Evolutionary conservation across 2,329 filamentous ascomycete species (phyloP).

Genomic region (Cladosporium sp.): DNA sequence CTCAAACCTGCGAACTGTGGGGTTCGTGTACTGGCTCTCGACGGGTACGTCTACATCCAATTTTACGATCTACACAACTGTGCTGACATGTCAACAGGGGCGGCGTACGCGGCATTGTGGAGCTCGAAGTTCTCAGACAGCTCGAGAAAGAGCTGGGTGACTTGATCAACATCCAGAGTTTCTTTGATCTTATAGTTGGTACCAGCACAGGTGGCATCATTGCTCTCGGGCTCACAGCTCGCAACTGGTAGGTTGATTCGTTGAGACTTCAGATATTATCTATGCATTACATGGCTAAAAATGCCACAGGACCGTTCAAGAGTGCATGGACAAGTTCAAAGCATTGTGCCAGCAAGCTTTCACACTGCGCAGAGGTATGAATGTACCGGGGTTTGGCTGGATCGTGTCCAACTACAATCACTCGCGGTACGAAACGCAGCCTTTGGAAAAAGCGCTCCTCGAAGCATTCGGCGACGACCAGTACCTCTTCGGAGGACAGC

Average conservation of each 20-base stretch:
- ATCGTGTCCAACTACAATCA: slow-evolving; percentile 10
- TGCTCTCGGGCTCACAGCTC: slow-evolving; percentile 26
- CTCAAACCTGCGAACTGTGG: slow-evolving; percentile 36
- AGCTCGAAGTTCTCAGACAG: slow-evolving; percentile 35
- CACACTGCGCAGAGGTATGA: slow-evolving; percentile 7
- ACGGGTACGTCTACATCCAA: slow-evolving; percentile 31
- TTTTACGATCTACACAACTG: background rate
- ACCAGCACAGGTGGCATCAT: slow-evolving; percentile 31
- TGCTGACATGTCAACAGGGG: slow-evolving; percentile 29
- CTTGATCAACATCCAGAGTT: slow-evolving; percentile 35
- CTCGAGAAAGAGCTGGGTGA: slow-evolving; percentile 36
- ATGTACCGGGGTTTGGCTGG: background rate
- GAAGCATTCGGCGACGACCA: slow-evolving; percentile 29
- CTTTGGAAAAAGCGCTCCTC: slow-evolving; percentile 30
- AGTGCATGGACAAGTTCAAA: slow-evolving; percentile 32
- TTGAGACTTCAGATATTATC: background rate
- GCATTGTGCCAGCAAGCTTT: slow-evolving; percentile 20
- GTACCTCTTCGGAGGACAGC: slow-evolving; percentile 34
- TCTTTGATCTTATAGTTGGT: slow-evolving; percentile 46
- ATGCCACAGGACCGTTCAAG: slow-evolving; percentile 20
- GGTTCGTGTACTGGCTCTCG: slow-evolving; percentile 38
- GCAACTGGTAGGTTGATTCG: background rate
- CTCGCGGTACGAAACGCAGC: slow-evolving; percentile 20
- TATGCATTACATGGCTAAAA: background rate
- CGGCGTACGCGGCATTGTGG: slow-evolving; percentile 41